Base-by-base conservation (phyloP, 305 asterid species). In the Fraxinus nigra region DNA sequence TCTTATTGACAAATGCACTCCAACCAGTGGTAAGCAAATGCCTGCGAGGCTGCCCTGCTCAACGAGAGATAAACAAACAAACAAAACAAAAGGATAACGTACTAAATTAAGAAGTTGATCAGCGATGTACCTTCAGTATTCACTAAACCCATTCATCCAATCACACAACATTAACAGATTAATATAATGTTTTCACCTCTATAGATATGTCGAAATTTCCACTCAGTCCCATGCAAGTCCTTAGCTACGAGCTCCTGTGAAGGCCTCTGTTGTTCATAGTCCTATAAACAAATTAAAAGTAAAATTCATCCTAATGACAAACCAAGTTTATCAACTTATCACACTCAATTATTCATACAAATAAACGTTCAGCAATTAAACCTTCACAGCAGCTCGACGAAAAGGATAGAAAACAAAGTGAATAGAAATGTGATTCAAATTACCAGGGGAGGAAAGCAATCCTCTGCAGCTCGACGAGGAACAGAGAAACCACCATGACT, bases 391-490 rank as follows among this genome's bases (percentile, higher is more conserved):
- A 69, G 5, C 4, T 5, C 32, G n/a, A 24, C 32, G n/a, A 2
- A 16, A 30, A 13, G n/a, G 34, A 63, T 26, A 63, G 0, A 26
- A 26, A 63, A 11, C 30, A 28, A 8, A 7, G 18, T n/a, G 22
- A 69, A 69, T 35, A 30, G 13, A 70, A 32, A 70, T 32, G 43
- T n/a, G 16, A 32, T 28, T 56, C 76, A 6, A 54, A 63, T 34
- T 90, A 97, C 99, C 97, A 97, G 87, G 48, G 99, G 97, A 81
- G 99, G 98, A 83, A 97, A 97, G 87, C 99, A 97, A 88, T 97
- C 99, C 85, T 97, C 99, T n/a, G 99, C 99, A 37, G 99, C 99
- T 38, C 99, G 92, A 24, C 99, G 98, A 33, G 99, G 99, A 63
- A 97, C 99, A 13, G 99, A 97, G 85, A 97, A 97, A 85, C 99